These are phyloP conservation scores for Chrysoporthe deuterocubensis DNA, from an alignment of 2,329 filamentous ascomycete species.

Conservation along the genomic window DNA sequence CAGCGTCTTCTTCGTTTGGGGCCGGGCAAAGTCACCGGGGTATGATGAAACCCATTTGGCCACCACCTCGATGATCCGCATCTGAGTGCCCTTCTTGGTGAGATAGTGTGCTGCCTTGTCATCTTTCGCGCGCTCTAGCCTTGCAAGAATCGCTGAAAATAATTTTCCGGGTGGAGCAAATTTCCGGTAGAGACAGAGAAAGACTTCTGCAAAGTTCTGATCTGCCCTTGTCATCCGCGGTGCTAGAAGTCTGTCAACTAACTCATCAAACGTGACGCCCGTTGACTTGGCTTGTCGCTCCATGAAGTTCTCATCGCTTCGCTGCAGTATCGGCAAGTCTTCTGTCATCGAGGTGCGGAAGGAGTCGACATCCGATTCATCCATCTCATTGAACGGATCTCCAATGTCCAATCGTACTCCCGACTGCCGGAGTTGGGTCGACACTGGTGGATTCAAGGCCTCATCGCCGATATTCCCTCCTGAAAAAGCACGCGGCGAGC, in stretches of 20 bases:
- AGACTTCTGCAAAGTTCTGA: slow-evolving; percentile 84
- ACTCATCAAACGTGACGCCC: slow-evolving; percentile 67
- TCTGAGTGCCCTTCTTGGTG: slow-evolving; percentile 77
- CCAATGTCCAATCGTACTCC: slow-evolving; percentile 57
- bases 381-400: slow-evolving; percentile 66
- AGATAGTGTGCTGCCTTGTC: slow-evolving; percentile 71
- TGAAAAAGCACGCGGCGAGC: slow-evolving; percentile 53
- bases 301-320: slow-evolving; percentile 66
- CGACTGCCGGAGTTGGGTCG: slow-evolving; percentile 54
- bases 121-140: slow-evolving; percentile 72
- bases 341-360: slow-evolving; percentile 62
- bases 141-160: slow-evolving; percentile 75
- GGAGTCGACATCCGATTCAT: slow-evolving; percentile 72
- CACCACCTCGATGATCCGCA: slow-evolving; percentile 81
- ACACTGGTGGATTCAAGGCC: slow-evolving; percentile 50
- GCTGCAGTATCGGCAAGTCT: slow-evolving; percentile 68
- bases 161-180: slow-evolving; percentile 83
- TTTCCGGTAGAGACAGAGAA: slow-evolving; percentile 91
- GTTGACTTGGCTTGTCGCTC: slow-evolving; percentile 54
- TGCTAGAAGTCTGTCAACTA: slow-evolving; percentile 85
- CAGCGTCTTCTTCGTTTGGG: slow-evolving; percentile 71
- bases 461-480: slow-evolving; percentile 47
- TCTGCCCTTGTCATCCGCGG: slow-evolving; percentile 86
- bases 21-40: slow-evolving; percentile 88
- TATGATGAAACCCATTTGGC: slow-evolving; percentile 90